Evolutionary conservation across 345 rosid species (phyloP), one percentile per base, ranked within the genome.

Genomic region (Citrus sp.): DNA sequence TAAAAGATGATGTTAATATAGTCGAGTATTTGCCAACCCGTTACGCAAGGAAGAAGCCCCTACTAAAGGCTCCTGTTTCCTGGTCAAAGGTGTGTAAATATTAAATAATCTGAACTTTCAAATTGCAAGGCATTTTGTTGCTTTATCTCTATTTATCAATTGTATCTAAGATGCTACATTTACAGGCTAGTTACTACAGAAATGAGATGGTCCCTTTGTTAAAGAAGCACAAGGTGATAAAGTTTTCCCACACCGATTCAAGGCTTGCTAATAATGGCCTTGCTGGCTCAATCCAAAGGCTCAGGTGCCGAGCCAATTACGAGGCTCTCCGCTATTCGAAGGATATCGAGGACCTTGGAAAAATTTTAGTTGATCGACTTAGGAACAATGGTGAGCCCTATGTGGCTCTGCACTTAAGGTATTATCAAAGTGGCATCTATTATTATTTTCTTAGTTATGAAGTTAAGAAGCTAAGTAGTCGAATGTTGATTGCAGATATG

Each of bases 231-330:
- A 94, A 92, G 86, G 99, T 96, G 87, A 74, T 96, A 59, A 86
- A 93, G 87, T 96, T 94, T 82, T 92, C 95, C 2, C 98, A 90
- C 80, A 94, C 92, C 1, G 99, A 96, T 86, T 92, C 99, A 38
- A 86, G 99, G 66, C 91, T 96, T 9, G 90, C 92, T 74, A 96
- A 96, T 66, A 96, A 96, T 75, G 98, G 92, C 82, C 90, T 92
- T n/a, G 83, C 99, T 30, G 34, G 84, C 46, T 89, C 92, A 61
- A 87, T 92, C 72, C 99, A 96, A 73, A 88, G 85, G 82, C 86
- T 96, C 24, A 87, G 99, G 76, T 96, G 99, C 69, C 98, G 92
- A n/a, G 94, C 98, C 83, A 96, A 96, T 86, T 96, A 92, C 42
- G 87, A 85, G 77, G 99, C 98, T 77, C 93, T 96, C 19, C 82